These are phyloP conservation scores for Cladosporium sp. DNA, from an alignment of 2,329 filamentous ascomycete species.

Conservation along the genomic window DNA sequence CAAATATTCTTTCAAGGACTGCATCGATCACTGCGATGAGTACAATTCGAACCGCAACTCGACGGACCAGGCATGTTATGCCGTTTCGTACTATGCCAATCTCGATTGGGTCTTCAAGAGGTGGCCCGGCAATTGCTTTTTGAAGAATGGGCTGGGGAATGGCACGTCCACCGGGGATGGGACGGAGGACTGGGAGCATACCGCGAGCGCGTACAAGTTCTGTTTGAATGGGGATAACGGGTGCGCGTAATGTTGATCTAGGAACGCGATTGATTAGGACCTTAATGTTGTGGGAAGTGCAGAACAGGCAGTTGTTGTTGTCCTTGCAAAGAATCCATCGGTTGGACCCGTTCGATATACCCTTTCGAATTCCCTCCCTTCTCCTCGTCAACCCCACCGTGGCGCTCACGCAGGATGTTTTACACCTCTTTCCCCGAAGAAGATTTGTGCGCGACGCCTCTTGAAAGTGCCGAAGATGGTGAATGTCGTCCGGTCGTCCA, in stretches of 20 bases:
- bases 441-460: not conserved
- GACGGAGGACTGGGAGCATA: not conserved
- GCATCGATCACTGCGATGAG: constrained; percentile 14
- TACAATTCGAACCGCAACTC: not conserved
- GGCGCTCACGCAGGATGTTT: not conserved
- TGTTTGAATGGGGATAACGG: not conserved
- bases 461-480: not conserved
- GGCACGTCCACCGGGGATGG: not conserved
- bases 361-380: not conserved
- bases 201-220: constrained; percentile 9
- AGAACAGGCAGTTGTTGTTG: not conserved
- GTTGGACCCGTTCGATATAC: not conserved
- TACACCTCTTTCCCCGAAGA: not conserved
- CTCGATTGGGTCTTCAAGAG: not conserved
- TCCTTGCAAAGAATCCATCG: not conserved
- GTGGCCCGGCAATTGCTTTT: constrained; percentile 10
- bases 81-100: constrained; percentile 5
- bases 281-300: not conserved
- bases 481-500: not conserved
- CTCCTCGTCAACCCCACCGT: not conserved
- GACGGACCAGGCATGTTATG: not conserved
- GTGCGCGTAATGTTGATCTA: not conserved
- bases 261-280: not conserved
- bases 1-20: constrained; percentile 4
- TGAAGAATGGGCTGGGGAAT: constrained; percentile 7